phyloP scores from a whole-genome alignment of 2,329 filamentous ascomycete genomes.

The Tolypocladium nubicola region DNA sequence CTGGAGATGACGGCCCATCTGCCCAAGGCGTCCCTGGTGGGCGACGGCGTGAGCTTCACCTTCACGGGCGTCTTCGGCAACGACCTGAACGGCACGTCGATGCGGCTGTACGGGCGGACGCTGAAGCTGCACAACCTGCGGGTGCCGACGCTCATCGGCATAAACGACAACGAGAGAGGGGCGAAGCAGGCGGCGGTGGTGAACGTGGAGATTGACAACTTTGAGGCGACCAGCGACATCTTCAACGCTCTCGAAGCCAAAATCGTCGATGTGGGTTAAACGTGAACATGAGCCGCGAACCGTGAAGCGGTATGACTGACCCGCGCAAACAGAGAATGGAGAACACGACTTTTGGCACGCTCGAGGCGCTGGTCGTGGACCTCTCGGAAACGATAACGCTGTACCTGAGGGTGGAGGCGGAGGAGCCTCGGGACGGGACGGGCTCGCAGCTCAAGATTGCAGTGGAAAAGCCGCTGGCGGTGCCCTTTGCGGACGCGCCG shows the following conservation, averaged over 20 bases:
- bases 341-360: slow-evolving; percentile 48
- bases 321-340: slow-evolving; percentile 34
- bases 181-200: slow-evolving; percentile 57
- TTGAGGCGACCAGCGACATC: slow-evolving; percentile 33
- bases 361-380: slow-evolving; percentile 48
- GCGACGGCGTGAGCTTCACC: slow-evolving; percentile 46
- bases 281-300: background rate
- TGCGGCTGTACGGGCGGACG: slow-evolving; percentile 15
- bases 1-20: slow-evolving; percentile 45
- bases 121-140: slow-evolving; percentile 46
- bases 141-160: slow-evolving; percentile 59
- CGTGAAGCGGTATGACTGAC: background rate
- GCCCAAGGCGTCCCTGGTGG: slow-evolving; percentile 59
- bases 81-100: slow-evolving; percentile 7
- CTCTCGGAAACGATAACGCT: slow-evolving; percentile 34
- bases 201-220: slow-evolving; percentile 50
- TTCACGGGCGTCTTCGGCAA: slow-evolving; percentile 30
- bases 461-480: slow-evolving; percentile 64
- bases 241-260: slow-evolving; percentile 47
- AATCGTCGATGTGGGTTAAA: slow-evolving; percentile 45
- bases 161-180: slow-evolving; percentile 60
- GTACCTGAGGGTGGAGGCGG: slow-evolving; percentile 23
- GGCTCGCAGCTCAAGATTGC: slow-evolving; percentile 47
- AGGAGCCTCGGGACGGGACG: slow-evolving; percentile 5
- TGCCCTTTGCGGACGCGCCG: slow-evolving; percentile 62